Base-by-base conservation (phyloP, 306 rosid species). In the Mucuna pruriens region DNA sequence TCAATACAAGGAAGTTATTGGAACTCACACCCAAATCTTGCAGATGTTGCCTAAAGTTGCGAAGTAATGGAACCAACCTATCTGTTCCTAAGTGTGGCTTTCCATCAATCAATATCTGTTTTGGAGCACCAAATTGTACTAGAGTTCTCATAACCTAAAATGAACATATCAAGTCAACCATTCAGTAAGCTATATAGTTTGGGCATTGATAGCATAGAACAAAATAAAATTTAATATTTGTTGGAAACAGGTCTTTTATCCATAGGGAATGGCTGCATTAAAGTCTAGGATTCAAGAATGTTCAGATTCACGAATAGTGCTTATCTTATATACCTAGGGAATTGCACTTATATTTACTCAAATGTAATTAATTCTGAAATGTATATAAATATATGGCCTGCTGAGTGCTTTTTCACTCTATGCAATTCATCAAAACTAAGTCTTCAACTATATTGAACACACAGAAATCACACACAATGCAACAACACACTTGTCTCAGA, bases 31-130 rank as follows among this genome's bases (percentile, higher is more conserved):
- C 99, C 91, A 90, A 83, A 36, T 83, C 86, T 83, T 84, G 90
- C 76, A 95, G 84, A 84, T 95, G 97, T 75, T 74, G 84, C 86
- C 99, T 94, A 78, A 95, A 88, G 87, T 90, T 95, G 75, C 94
- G 97, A 82, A 95, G 95, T 81, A 95, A 85, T 29, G 97, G 98
- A 89, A 95, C 84, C 96, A 95, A 85, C 80, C 86, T 95, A 88
- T 93, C 98, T 22, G 99, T 95, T 80, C 99, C 99, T 66, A 95
- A 85, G 84, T 95, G 99, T 80, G 99, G 99, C 86, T 93, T 95
- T 75, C 98, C 98, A 66, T 88, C 85, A 52, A 95, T 80, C 84
- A 95, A 89, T 79, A 95, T 95, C 64, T 87, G 87, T 85, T 90
- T 54, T 57, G 97, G 95, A 87, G 99, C 98, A 52, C 99, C 98